phyloP scores from a whole-genome alignment of 306 rosid genomes.

The Dryas octopetala region DNA sequence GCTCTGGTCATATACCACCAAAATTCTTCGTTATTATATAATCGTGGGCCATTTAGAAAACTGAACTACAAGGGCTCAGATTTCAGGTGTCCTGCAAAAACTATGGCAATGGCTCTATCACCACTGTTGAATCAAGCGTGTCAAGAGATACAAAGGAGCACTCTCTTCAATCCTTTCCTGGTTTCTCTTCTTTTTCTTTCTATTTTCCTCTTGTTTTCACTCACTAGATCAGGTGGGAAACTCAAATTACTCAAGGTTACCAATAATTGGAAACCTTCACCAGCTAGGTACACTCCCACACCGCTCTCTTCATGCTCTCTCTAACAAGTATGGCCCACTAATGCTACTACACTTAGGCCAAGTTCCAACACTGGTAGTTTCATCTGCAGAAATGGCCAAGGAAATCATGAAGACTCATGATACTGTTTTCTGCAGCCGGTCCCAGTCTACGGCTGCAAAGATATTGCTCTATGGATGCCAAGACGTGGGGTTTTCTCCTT shows the following conservation, averaged over 20 bases:
- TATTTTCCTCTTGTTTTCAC: neutral
- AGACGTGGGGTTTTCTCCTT: neutral
- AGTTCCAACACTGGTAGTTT: conserved; percentile 15
- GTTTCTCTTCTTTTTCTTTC: neutral
- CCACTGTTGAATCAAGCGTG: neutral
- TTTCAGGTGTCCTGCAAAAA: neutral
- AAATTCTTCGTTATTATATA: too few species aligned
- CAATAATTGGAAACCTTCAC: conserved; percentile 27
- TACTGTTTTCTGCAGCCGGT: conserved; percentile 18
- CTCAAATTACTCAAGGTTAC: conserved; percentile 17
- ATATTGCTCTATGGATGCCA: conserved; percentile 25
- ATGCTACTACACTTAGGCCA: conserved; percentile 13
- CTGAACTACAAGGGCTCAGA: neutral
- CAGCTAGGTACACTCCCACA: conserved; percentile 24
- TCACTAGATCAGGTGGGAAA: neutral
- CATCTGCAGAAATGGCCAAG: conserved; percentile 24
- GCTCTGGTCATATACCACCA: too few species aligned
- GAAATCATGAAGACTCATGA: conserved; percentile 28
- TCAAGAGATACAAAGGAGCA: neutral
- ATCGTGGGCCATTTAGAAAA: neutral
- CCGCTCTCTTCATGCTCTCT: conserved; percentile 22
- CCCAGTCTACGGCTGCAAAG: conserved; percentile 24
- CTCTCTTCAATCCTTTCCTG: neutral
- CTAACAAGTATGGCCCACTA: conserved; percentile 14
- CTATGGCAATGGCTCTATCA: neutral